Base-by-base conservation (phyloP, 331 rosid species). In the Quercus phellos region DNA sequence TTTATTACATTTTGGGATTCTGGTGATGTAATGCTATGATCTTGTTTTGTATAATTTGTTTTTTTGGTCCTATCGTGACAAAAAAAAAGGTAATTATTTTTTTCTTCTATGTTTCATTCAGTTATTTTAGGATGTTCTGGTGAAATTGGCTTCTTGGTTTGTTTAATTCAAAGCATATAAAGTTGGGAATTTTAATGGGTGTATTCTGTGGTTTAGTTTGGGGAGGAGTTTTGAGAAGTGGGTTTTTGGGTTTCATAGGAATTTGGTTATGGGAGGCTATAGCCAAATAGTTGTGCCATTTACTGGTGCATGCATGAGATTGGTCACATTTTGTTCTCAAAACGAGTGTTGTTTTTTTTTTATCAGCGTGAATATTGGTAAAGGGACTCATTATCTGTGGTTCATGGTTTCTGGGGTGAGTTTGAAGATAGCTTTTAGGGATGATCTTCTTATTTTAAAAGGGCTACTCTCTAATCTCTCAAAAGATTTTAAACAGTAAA, bases 301-400 rank as follows among this genome's bases (percentile, higher is more conserved):
- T 30, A 16, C 22, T 66, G 22, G 24, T 84, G 84, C 90, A 87
- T 87, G 90, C 90, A 87, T 79, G 63, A 68, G 77, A 54, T 19
- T 54, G 32, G 11, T 18, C 71, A n/a, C 71, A 18, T 32, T 34
- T 34, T 32, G 51, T 34, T 66, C 71, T 34, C 16, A 32, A 34
- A 66, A 66, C 18, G 71, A 66, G 71, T 6, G 34, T 30, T 11
- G 5, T 6, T 29, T 24, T 3, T 63, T 30, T 63, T 30, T 16
- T 4, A 13, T 18, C 7, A 6, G n/a, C 29, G 2, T 61, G 66
- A 58, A 22, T 27, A 26, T 26, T 6, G 68, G 68, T 13, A 4
- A 4, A 18, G 35, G 26, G 21, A 14, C 19, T 63, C 12, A 29
- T 30, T 63, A 21, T 63, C 21, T 63, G 16, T 63, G 69, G 69